These are phyloP conservation scores for Neurospora sp. DNA, from an alignment of 495 filamentous ascomycete species.

Conservation along the genomic window DNA sequence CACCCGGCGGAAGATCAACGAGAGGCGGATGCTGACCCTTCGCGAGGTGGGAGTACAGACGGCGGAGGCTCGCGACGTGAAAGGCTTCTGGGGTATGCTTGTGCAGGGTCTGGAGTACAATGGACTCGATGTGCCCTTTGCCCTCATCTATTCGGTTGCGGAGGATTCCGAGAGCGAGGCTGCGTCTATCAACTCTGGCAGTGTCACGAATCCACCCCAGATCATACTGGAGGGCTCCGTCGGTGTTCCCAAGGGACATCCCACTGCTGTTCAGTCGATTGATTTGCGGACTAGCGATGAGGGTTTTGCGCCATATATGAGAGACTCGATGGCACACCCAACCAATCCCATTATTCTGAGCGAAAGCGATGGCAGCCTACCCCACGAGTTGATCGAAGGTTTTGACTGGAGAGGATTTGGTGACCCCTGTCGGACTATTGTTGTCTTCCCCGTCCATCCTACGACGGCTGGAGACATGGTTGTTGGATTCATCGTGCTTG, in stretches of 20 bases:
- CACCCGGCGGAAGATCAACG: conserved; percentile 52
- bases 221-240: conserved; percentile 51
- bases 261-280: conserved; percentile 38
- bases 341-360: conserved; percentile 49
- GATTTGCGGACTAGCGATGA: conserved; percentile 51
- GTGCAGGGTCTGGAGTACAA: conserved; percentile 49
- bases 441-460: conserved; percentile 60
- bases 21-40: conserved; percentile 56
- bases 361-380: conserved; percentile 46
- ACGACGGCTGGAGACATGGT: conserved; percentile 51
- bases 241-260: conserved; percentile 52
- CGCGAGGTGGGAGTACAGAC: conserved; percentile 62
- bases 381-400: conserved; percentile 46
- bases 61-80: conserved; percentile 54
- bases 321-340: conserved; percentile 51
- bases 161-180: conserved; percentile 52
- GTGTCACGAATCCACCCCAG: conserved; percentile 39
- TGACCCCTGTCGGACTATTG: conserved; percentile 51
- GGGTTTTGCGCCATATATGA: conserved; percentile 55
- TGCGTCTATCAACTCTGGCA: conserved; percentile 52
- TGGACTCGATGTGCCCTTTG: conserved; percentile 53
- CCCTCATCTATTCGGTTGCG: conserved; percentile 50
- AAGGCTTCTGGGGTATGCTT: conserved; percentile 50
- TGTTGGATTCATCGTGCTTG: conserved; percentile 60
- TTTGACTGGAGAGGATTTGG: conserved; percentile 55